These are phyloP conservation scores for Salix exigua DNA, from an alignment of 345 rosid species.

Conservation along the genomic window DNA sequence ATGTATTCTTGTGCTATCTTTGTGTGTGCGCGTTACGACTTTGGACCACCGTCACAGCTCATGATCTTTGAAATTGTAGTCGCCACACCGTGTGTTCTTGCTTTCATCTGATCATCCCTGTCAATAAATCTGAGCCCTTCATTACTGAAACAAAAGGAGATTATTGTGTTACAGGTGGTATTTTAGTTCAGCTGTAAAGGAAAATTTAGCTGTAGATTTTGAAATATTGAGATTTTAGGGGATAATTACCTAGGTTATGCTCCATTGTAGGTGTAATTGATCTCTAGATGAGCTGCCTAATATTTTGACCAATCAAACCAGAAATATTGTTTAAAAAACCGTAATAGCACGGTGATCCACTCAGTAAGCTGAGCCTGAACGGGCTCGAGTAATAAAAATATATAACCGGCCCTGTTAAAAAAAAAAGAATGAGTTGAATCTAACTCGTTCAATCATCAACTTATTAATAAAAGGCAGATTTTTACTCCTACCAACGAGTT, in stretches of 20 bases:
- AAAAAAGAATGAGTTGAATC: too few relatives aligned
- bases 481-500: background rate
- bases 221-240: background rate
- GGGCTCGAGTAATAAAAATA: too few relatives aligned
- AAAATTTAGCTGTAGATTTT: background rate
- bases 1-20: background rate
- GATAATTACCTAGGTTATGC: background rate
- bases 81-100: constrained; percentile 9
- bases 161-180: background rate
- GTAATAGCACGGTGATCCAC: too few relatives aligned
- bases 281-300: background rate
- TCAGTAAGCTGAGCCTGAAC: too few relatives aligned
- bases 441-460: too few relatives aligned
- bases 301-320: background rate
- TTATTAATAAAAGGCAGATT: background rate
- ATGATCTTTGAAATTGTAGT: constrained; percentile 3
- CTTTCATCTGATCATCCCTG: background rate
- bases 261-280: background rate
- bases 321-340: background rate
- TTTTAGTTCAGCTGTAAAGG: background rate
- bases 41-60: constrained; percentile 64
- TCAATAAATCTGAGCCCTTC: constrained; percentile 14
- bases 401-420: too few relatives aligned
- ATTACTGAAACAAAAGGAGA: background rate
- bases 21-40: constrained; percentile 19